Percentiles rank a stretch among this genome's conserved stretches.
phyloP scores from a whole-genome alignment of 495 filamentous ascomycete genomes.

The Tuber indicum region DNA sequence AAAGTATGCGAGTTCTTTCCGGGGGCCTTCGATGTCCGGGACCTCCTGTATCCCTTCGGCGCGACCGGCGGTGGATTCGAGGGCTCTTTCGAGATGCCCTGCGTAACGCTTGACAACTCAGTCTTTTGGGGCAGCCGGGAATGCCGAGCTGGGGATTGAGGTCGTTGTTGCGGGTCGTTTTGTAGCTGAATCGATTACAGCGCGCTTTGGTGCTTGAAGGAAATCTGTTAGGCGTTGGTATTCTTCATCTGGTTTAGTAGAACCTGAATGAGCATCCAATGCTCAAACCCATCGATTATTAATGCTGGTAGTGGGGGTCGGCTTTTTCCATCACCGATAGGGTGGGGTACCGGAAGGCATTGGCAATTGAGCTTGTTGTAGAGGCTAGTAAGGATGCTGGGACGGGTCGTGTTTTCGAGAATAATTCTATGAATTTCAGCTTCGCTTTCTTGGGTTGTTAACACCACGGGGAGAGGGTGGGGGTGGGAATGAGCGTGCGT shows the following conservation, averaged over 20 bases:
- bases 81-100: conserved; percentile 12
- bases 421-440: conserved; percentile 16
- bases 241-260: conserved; percentile 25
- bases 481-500: conserved; percentile 38
- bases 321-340: conserved; percentile 18
- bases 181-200: conserved; percentile 12
- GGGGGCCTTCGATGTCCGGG: conserved; percentile 10
- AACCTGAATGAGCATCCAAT: conserved; percentile 25
- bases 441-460: neutral
- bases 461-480: too few species aligned
- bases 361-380: conserved; percentile 19
- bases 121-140: conserved; percentile 9
- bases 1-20: conserved; percentile 11
- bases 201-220: conserved; percentile 3
- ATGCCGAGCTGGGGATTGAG: conserved; percentile 15
- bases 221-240: conserved; percentile 14
- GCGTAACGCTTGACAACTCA: conserved; percentile 14
- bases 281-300: conserved; percentile 27
- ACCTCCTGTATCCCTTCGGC: conserved; percentile 6
- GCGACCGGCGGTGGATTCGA: neutral
- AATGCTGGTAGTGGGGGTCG: conserved; percentile 19
- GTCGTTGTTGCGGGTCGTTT: neutral
- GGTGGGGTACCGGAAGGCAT: conserved; percentile 18
- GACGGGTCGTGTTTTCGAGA: conserved; percentile 22
- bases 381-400: conserved; percentile 8